A percentile compares a stretch with the other conserved stretches of the same genome.
Conservation (phyloP, 768 basidiomycete genomes). For the Aureoboletus auriporus region DNA sequence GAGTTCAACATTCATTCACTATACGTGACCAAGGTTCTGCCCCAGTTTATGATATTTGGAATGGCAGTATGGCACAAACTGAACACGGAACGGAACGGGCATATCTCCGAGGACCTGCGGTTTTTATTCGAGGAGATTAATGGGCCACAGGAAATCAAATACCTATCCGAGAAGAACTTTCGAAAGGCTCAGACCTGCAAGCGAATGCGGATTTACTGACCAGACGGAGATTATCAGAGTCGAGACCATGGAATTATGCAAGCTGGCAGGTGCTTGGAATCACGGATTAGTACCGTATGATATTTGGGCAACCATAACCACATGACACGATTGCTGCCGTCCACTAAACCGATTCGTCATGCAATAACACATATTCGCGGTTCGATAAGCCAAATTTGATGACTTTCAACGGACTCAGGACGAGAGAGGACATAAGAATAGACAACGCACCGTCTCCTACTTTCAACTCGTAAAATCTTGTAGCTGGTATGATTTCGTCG, state of each 20-base stretch:
- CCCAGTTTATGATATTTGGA: too few species aligned
- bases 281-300: not conserved
- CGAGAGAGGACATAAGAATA: not conserved
- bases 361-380: conserved; percentile 81
- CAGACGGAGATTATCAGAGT: not conserved
- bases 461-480: conserved; percentile 83
- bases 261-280: not conserved
- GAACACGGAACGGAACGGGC: not conserved
- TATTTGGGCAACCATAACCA: not conserved
- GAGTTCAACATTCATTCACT: too few species aligned
- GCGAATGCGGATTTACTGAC: too few species aligned
- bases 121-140: too few species aligned
- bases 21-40: too few species aligned
- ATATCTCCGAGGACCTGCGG: too few species aligned
- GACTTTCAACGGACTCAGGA: conserved; percentile 41
- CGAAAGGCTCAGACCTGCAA: too few species aligned
- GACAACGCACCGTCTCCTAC: conserved; percentile 66
- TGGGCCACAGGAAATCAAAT: not conserved
- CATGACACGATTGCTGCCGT: not conserved
- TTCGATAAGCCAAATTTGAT: conserved; percentile 82
- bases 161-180: not conserved
- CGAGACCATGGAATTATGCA: not conserved
- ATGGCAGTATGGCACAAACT: too few species aligned
- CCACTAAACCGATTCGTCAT: conserved; percentile 62
- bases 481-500: conserved; percentile 75